A percentile compares a stretch with the other conserved stretches of the same genome.
Conservation (phyloP, 129 eudicot genomes). For the Chrysanthemum makinoi region DNA sequence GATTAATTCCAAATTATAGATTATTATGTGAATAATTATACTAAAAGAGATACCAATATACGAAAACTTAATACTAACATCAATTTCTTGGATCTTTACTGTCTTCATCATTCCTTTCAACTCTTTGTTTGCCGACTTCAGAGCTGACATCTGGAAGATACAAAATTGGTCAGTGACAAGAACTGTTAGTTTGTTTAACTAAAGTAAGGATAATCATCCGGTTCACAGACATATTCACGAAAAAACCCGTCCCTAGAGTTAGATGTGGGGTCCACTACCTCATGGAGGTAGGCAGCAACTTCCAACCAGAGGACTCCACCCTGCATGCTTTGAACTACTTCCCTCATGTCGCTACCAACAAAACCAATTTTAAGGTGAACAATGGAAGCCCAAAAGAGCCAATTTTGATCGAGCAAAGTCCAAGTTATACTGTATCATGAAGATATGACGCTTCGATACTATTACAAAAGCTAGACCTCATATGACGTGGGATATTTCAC, state of each 20-base stretch:
- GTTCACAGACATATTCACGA: conserved; percentile 25
- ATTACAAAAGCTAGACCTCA: conserved; percentile 6
- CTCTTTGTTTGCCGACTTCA: conserved; percentile 87
- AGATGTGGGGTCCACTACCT: conserved; percentile 51
- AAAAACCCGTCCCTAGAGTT: conserved; percentile 28
- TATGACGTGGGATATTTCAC: not conserved
- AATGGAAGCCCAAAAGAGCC: conserved; percentile 21
- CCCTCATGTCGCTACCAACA: conserved; percentile 60
- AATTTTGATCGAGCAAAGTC: conserved; percentile 17
- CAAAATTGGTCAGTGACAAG: conserved; percentile 8
- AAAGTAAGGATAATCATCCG: conserved; percentile 16
- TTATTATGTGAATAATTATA: not conserved
- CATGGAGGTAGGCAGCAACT: conserved; percentile 89
- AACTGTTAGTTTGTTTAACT: conserved; percentile 2
- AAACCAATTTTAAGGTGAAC: conserved; percentile 41
- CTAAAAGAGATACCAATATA: not conserved
- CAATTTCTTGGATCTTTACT: conserved; percentile 88
- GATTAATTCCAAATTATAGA: conserved; percentile 9
- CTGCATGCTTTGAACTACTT: conserved; percentile 64
- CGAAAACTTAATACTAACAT: conserved; percentile 43
- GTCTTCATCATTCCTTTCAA: conserved; percentile 97
- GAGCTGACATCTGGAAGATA: conserved; percentile 72
- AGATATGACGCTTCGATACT: conserved; percentile 9
- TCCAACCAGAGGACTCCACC: conserved; percentile 63
- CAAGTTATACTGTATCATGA: conserved; percentile 9